Percentiles rank a stretch among this genome's conserved stretches.
Evolutionary conservation across 1,284 basidiomycete species (phyloP).

Genomic region (Phellopilus nigrolimitatus): DNA sequence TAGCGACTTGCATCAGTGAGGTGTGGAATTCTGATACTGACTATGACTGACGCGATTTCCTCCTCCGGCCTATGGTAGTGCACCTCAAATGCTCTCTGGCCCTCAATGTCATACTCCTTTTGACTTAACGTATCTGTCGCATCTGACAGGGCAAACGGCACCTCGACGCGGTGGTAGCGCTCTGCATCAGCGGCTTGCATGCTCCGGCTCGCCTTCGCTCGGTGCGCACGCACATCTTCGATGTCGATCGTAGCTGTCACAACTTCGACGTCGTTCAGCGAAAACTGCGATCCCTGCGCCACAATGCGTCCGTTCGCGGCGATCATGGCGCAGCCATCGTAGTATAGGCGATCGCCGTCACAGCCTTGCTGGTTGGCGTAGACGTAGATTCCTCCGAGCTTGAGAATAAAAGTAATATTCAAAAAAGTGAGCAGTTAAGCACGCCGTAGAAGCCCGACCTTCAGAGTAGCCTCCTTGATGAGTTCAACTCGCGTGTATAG

Average conservation of each 20-base stretch:
- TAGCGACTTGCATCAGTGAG: slow-evolving; percentile 11
- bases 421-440: not conserved
- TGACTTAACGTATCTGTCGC: slow-evolving; percentile 55
- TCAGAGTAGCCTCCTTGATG: slow-evolving; percentile 95
- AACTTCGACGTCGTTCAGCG: slow-evolving; percentile 92
- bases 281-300: slow-evolving; percentile 96
- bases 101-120: slow-evolving; percentile 45
- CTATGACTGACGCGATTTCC: slow-evolving; percentile 84
- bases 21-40: not conserved
- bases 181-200: slow-evolving; percentile 83
- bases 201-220: slow-evolving; percentile 76
- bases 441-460: slow-evolving; percentile 49
- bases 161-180: slow-evolving; percentile 73
- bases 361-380: slow-evolving; percentile 99
- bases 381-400: slow-evolving; percentile 95
- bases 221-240: slow-evolving; percentile 88
- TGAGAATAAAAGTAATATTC: slow-evolving; percentile 9
- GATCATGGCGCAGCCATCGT: slow-evolving; percentile 96
- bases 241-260: slow-evolving; percentile 94
- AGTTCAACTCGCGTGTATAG: slow-evolving; percentile 88
- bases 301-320: slow-evolving; percentile 90
- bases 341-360: slow-evolving; percentile 96
- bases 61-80: slow-evolving; percentile 88
- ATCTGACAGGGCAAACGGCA: slow-evolving; percentile 71
- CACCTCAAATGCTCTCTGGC: slow-evolving; percentile 48